Base-by-base conservation (phyloP, 495 filamentous ascomycete species). In the Neurospora africana region DNA sequence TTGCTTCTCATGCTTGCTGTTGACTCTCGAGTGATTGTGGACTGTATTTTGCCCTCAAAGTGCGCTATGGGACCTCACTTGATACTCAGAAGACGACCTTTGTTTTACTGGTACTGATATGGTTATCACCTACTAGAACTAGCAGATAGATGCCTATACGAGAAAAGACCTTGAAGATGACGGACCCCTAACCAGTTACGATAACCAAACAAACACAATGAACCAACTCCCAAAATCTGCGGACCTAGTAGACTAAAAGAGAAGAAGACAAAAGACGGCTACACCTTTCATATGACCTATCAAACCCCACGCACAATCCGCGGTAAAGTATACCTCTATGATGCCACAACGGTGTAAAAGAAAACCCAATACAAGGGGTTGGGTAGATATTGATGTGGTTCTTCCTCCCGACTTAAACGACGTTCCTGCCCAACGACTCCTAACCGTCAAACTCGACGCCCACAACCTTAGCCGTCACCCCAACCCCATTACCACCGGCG, bases 401-500 rank as follows among this genome's bases (percentile, higher is more conserved):
- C n/a, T 15, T 61, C 36, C 2, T 36, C 35, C 23, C 2, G 4
- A 15, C 68, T 37, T 13, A 36, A 43, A 3, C 19, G 15, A 39
- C 21, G n/a, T 19, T 35, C 53, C 8, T 65, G 33, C 15, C 58
- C 44, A 68, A 72, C 69, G 70, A 43, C 65, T 30, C 67, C 77
- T 79, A 78, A 41, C 79, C 78, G 68, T 79, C 80, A 75, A 80
- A 81, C 70, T 82, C 81, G 23, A 80, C 75, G 70, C 79, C 81
- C 68, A 81, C 80, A 65, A 80, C 80, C 72, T 78, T 80, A 23
- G 74, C 75, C 37, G 74, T 73, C 39, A 61, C 74, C 30, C 72
- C 73, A 11, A n/a, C 43, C 33, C 65, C 72, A 75, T 68, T 74
- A 43, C 76, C 72, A 71, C 73, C 69, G 37, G 71, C 77, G 40